Percentiles rank a stretch among this genome's conserved stretches.
phyloP scores from a whole-genome alignment of 2,329 filamentous ascomycete species.

The Verticillium albo-atrum region DNA sequence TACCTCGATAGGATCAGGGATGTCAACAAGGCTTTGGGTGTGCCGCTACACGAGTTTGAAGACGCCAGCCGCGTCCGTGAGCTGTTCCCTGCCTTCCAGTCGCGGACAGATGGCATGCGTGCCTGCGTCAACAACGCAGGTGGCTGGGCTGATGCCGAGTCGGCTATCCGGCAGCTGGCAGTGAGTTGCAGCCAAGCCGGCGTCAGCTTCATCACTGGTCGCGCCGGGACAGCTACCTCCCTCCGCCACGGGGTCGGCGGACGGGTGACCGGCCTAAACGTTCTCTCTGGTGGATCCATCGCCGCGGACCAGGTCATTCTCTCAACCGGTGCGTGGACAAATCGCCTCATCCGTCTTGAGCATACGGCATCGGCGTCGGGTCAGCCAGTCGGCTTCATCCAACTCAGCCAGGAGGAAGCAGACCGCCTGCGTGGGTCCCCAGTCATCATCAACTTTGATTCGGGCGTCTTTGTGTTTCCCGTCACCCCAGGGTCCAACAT shows the following conservation, averaged over 20 bases:
- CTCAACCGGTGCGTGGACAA: slow-evolving; percentile 66
- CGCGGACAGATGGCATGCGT: slow-evolving; percentile 12
- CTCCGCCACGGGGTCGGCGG: slow-evolving; percentile 9
- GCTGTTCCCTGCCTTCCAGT: slow-evolving; percentile 15
- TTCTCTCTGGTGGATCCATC: background rate
- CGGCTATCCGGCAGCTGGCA: slow-evolving; percentile 17
- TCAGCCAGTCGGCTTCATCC: slow-evolving; percentile 61
- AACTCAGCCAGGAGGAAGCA: slow-evolving; percentile 55
- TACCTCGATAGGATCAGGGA: slow-evolving; percentile 13
- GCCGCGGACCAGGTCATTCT: slow-evolving; percentile 34
- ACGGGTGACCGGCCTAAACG: slow-evolving; percentile 17
- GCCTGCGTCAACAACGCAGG: slow-evolving; percentile 17
- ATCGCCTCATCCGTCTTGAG: slow-evolving; percentile 47
- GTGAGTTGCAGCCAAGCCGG: slow-evolving; percentile 19
- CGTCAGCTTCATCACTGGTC: slow-evolving; percentile 22
- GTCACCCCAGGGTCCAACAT: slow-evolving; percentile 40
- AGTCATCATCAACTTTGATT: slow-evolving; percentile 51
- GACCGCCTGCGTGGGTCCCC: slow-evolving; percentile 47
- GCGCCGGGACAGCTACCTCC: slow-evolving; percentile 17
- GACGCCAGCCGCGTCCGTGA: slow-evolving; percentile 15
- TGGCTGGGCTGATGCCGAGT: slow-evolving; percentile 25
- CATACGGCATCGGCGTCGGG: slow-evolving; percentile 60
- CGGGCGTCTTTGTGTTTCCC: slow-evolving; percentile 52
- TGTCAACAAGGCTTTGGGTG: slow-evolving; percentile 11
- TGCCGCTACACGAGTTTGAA: slow-evolving; percentile 16